phyloP scores from a whole-genome alignment of 768 basidiomycete genomes.

The Panellus pusillus region DNA sequence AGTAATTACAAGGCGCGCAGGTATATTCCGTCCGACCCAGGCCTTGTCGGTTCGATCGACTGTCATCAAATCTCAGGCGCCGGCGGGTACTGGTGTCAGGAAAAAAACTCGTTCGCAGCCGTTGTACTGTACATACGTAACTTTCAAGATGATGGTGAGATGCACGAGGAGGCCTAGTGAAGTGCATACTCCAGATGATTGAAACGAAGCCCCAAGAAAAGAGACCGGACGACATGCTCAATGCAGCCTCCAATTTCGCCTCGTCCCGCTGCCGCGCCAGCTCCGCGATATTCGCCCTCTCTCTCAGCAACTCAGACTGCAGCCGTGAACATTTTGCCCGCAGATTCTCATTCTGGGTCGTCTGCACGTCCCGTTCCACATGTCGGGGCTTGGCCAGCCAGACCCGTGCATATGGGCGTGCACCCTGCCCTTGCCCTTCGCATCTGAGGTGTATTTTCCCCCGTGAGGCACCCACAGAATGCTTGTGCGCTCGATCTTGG shows the following conservation, averaged over 20 bases:
- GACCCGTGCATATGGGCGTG: background rate
- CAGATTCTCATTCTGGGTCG: background rate
- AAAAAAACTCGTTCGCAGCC: too few relatives aligned
- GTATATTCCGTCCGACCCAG: too few relatives aligned
- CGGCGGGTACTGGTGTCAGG: too few relatives aligned
- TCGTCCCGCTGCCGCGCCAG: background rate
- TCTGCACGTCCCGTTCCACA: constrained; percentile 10
- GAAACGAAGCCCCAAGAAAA: background rate
- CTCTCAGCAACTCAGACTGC: background rate
- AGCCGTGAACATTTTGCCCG: background rate
- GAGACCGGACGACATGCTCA: background rate
- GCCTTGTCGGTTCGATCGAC: too few relatives aligned
- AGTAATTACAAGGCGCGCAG: too few relatives aligned
- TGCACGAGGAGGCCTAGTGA: too few relatives aligned
- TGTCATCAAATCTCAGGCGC: too few relatives aligned
- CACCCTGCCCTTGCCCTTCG: constrained; percentile 6
- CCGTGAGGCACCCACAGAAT: constrained; percentile 14
- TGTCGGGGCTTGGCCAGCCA: background rate
- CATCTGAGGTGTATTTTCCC: background rate
- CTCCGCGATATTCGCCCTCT: background rate
- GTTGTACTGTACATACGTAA: too few relatives aligned
- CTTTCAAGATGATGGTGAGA: too few relatives aligned
- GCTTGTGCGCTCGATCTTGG: constrained; percentile 6
- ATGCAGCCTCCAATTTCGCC: background rate
- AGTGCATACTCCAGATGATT: background rate